Conservation (phyloP, 306 rosid genomes). For the Cicer arietinum region DNA sequence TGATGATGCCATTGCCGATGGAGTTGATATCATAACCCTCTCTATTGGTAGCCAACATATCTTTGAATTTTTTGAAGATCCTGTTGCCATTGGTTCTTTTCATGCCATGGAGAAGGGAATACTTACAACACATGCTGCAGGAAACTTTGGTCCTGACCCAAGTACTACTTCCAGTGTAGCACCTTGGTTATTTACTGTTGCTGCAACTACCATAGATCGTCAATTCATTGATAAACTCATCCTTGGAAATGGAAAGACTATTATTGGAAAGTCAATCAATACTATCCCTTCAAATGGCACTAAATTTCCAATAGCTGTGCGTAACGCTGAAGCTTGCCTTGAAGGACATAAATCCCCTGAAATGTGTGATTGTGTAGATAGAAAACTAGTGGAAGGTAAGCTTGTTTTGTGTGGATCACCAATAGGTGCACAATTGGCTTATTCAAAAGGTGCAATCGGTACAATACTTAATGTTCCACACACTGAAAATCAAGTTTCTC, state of each 20-base stretch:
- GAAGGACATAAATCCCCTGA: not conserved
- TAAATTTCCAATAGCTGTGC: not conserved
- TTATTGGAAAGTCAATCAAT: not conserved
- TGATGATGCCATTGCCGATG: conserved; percentile 40
- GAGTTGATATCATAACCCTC: conserved; percentile 50
- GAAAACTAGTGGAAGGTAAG: not conserved
- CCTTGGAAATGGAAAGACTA: conserved; percentile 4
- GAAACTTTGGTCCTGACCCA: not conserved
- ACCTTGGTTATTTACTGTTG: conserved; percentile 27
- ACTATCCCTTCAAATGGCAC: not conserved
- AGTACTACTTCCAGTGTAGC: not conserved
- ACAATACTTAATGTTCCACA: not conserved
- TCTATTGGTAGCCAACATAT: not conserved
- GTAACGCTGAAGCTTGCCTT: not conserved
- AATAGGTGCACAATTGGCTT: fast-evolving
- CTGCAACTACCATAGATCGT: conserved; percentile 13
- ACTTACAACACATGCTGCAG: not conserved
- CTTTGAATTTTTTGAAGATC: not conserved
- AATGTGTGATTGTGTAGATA: not conserved
- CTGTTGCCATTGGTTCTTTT: conserved; percentile 12
- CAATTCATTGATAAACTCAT: not conserved
- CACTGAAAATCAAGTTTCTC: not conserved
- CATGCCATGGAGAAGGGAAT: conserved; percentile 32
- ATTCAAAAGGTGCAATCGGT: not conserved
- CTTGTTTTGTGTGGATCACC: not conserved